A percentile compares a stretch with the other conserved stretches of the same genome.
Conservation (phyloP, 805 yeast genomes). For the Wickerhamiella australiensis region DNA sequence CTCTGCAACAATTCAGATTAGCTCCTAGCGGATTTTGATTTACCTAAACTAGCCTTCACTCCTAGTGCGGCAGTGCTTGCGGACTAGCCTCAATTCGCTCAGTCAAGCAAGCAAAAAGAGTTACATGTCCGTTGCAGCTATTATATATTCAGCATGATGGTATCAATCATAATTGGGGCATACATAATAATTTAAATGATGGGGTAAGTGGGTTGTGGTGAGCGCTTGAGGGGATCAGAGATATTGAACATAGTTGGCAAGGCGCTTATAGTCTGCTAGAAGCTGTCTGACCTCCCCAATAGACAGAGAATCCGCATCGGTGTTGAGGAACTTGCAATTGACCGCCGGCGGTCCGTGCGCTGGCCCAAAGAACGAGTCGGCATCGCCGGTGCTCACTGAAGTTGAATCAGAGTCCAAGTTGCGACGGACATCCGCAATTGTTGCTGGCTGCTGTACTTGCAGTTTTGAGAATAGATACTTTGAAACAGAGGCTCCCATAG, state of each 20-base stretch:
- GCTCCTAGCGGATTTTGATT: too few species aligned
- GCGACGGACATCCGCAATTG: constrained; percentile 9
- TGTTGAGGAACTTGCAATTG: constrained; percentile 18
- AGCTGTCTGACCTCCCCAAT: constrained; percentile 28
- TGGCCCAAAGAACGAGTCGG: constrained; percentile 1
- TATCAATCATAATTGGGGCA: neutral
- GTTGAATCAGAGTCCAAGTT: constrained; percentile 5
- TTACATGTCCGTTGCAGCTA: too few species aligned
- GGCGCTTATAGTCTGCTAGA: constrained; percentile 30
- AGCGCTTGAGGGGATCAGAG: neutral
- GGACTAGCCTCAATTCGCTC: too few species aligned
- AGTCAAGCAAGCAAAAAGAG: too few species aligned
- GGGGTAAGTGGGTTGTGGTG: neutral
- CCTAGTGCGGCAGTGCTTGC: too few species aligned
- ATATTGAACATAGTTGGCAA: constrained; percentile 24
- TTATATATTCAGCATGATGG: neutral
- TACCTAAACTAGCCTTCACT: too few species aligned
- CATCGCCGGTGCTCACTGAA: constrained; percentile 6
- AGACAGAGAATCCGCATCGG: constrained; percentile 27
- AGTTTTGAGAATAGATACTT: constrained; percentile 8
- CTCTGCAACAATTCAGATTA: too few species aligned
- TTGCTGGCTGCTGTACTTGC: constrained; percentile 1
- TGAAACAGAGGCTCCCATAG: constrained; percentile 9
- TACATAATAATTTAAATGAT: neutral
- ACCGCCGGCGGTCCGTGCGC: constrained; percentile 10